phyloP scores from a whole-genome alignment of 2,329 filamentous ascomycete species.

The Aspergillus sp. region DNA sequence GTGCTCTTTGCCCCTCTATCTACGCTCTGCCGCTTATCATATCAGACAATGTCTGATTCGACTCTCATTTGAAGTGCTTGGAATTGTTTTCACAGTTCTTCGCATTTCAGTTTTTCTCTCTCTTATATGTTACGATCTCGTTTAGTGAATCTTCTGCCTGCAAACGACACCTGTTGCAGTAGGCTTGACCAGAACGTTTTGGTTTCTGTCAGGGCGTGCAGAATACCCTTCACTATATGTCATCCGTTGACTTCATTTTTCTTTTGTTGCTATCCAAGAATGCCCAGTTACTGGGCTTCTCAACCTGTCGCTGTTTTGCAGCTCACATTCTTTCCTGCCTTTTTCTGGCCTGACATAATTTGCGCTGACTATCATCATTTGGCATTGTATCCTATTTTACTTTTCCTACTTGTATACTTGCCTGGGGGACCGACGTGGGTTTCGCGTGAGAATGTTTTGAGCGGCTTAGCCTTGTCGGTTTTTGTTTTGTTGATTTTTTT shows the following conservation, averaged over 20 bases:
- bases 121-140: not conserved
- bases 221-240: constrained; percentile 3
- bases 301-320: constrained; percentile 6
- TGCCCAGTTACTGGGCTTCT: not conserved
- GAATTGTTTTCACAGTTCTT: constrained; percentile 6
- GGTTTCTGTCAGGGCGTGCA: not conserved
- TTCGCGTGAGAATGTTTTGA: constrained; percentile 15
- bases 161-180: not conserved
- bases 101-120: not conserved
- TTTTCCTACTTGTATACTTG: constrained; percentile 16
- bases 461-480: constrained; percentile 11
- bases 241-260: constrained; percentile 5
- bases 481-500: constrained; percentile 3
- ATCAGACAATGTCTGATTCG: constrained; percentile 16
- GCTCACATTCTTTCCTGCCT: constrained; percentile 6
- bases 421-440: constrained; percentile 12
- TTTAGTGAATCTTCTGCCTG: not conserved
- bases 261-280: constrained; percentile 6
- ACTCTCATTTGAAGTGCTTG: constrained; percentile 14
- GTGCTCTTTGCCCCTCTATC: constrained; percentile 5
- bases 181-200: not conserved
- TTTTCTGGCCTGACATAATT: not conserved
- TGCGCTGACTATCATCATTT: constrained; percentile 2
- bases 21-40: constrained; percentile 9
- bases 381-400: constrained; percentile 5